Evolutionary conservation across 495 filamentous ascomycete species (phyloP).

Genomic region (Echria macrotheca): DNA sequence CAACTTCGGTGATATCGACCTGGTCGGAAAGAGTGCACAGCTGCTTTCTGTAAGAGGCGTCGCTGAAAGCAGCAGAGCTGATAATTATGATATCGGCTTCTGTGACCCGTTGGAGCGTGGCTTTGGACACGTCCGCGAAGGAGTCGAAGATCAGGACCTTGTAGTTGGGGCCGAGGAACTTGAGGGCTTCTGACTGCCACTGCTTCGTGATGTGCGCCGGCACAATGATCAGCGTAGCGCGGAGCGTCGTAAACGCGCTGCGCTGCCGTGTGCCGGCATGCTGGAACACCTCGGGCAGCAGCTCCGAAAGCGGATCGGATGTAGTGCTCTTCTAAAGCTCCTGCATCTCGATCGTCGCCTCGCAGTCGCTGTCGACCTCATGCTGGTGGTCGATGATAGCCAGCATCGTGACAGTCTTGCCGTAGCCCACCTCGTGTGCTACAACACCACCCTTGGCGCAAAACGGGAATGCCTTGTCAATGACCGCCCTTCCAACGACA

Average conservation of each 20-base stretch:
- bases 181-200: constrained; percentile 57
- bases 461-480: constrained; percentile 26
- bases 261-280: no score
- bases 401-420: constrained; percentile 72
- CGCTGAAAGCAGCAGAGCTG: constrained; percentile 16
- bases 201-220: constrained; percentile 59
- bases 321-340: no score
- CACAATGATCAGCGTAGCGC: constrained; percentile 66
- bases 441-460: constrained; percentile 61
- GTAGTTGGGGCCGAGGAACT: constrained; percentile 43
- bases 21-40: constrained; percentile 5
- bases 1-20: background rate
- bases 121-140: constrained; percentile 17
- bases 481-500: constrained; percentile 53
- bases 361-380: constrained; percentile 19
- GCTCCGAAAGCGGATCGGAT: no score
- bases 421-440: constrained; percentile 74
- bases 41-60: background rate
- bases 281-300: no score
- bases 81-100: constrained; percentile 55
- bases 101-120: constrained; percentile 36
- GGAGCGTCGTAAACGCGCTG: constrained; percentile 42
- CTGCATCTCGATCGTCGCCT: no score
- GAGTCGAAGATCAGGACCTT: constrained; percentile 41
- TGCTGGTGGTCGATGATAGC: constrained; percentile 54